These are phyloP conservation scores for Oryza meridionalis DNA, from an alignment of 176 grass and related monocot species.

Conservation along the genomic window DNA sequence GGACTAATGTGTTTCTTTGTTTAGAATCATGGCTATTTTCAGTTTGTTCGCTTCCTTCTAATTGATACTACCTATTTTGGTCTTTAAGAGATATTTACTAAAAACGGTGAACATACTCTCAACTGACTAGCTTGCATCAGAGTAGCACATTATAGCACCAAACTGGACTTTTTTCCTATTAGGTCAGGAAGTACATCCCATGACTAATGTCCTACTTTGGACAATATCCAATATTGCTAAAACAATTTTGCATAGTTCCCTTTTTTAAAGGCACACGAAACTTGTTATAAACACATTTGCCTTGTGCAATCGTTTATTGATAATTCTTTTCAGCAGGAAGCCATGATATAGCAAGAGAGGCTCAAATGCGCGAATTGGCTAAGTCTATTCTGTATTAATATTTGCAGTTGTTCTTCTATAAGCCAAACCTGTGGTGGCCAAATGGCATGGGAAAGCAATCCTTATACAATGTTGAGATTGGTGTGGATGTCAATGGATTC, in stretches of 20 bases:
- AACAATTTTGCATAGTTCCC: slow-evolving; percentile 14
- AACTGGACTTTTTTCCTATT: neutral
- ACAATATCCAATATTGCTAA: slow-evolving; percentile 26
- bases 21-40: neutral
- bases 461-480: slow-evolving; percentile 81
- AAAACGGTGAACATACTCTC: neutral
- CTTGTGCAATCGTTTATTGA: slow-evolving; percentile 3
- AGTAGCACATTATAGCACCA: neutral
- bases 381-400: slow-evolving; percentile 24
- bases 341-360: neutral
- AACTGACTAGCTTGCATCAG: neutral
- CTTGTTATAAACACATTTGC: slow-evolving; percentile 2
- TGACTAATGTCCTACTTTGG: neutral
- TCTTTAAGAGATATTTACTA: neutral
- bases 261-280: slow-evolving; percentile 9
- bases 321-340: neutral
- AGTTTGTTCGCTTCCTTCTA: neutral
- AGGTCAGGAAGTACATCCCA: neutral
- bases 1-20: neutral
- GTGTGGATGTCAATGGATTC: slow-evolving; percentile 81
- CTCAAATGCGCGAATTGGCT: slow-evolving; percentile 21
- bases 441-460: slow-evolving; percentile 95
- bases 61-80: neutral
- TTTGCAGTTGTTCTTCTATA: slow-evolving; percentile 92
- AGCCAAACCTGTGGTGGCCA: slow-evolving; percentile 98